Percentiles rank a stretch among this genome's conserved stretches.
Conservation (phyloP, 768 basidiomycete genomes). For the Baorangia bicolor region DNA sequence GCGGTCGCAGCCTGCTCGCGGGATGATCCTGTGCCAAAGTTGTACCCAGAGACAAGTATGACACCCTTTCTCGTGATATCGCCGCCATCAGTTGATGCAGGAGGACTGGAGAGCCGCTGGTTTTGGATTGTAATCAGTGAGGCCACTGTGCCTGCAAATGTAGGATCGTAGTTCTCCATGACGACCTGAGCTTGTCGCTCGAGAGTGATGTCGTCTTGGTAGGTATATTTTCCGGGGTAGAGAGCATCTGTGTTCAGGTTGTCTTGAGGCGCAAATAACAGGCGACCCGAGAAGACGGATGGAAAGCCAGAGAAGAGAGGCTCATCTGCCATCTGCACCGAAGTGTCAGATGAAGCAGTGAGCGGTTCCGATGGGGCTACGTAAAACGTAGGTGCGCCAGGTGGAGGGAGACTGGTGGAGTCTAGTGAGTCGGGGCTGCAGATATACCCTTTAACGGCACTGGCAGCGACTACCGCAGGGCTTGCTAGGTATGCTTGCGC, state of each 20-base stretch:
- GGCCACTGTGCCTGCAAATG: conserved; percentile 72
- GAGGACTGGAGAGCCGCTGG: conserved; percentile 18
- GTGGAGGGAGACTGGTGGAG: conserved; percentile 46
- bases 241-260: conserved; percentile 98
- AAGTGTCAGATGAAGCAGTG: conserved; percentile 28
- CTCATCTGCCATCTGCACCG: conserved; percentile 43
- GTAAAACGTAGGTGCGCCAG: conserved; percentile 57
- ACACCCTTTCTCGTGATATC: conserved; percentile 53
- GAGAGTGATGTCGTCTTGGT: conserved; percentile 98
- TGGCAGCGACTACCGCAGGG: conserved; percentile 96
- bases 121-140: conserved; percentile 39
- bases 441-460: conserved; percentile 90
- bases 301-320: conserved; percentile 84
- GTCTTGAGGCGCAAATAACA: conserved; percentile 95
- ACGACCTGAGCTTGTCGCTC: conserved; percentile 92
- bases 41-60: conserved; percentile 89
- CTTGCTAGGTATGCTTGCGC: conserved; percentile 95
- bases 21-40: conserved; percentile 98
- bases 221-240: conserved; percentile 99
- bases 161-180: conserved; percentile 98
- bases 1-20: conserved; percentile 99
- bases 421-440: conserved; percentile 76
- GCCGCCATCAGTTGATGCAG: conserved; percentile 9
- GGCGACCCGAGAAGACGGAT: conserved; percentile 69
- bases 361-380: conserved; percentile 37